phyloP scores from a whole-genome alignment of 2,329 filamentous ascomycete species.

The Clonostachys chloroleuca region DNA sequence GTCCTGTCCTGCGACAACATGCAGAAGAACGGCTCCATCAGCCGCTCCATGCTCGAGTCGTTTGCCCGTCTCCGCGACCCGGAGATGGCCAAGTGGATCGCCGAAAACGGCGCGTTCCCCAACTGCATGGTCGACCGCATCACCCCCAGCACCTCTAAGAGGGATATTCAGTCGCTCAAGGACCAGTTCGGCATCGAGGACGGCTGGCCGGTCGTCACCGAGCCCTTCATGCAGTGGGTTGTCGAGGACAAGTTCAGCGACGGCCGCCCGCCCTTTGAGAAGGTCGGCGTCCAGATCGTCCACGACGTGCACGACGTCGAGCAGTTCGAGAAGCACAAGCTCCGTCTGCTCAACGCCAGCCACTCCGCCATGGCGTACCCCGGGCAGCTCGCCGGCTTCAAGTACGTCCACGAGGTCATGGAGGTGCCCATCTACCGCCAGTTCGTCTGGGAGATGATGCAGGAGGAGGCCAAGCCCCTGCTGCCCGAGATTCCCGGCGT shows the following conservation, averaged over 20 bases:
- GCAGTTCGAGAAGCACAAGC: slow-evolving; percentile 52
- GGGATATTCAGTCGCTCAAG: slow-evolving; percentile 37
- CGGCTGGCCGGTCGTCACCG: slow-evolving; percentile 47
- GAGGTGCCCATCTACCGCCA: slow-evolving; percentile 38
- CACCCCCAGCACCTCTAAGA: slow-evolving; percentile 40
- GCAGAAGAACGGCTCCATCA: slow-evolving; percentile 52
- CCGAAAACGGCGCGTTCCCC: slow-evolving; percentile 41
- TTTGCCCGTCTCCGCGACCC: slow-evolving; percentile 43
- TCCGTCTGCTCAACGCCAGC: slow-evolving; percentile 47
- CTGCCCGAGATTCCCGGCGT: slow-evolving; percentile 44
- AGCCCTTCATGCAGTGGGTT: slow-evolving; percentile 53
- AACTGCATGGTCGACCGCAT: slow-evolving; percentile 54
- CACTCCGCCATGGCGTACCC: slow-evolving; percentile 49
- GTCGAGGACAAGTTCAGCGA: slow-evolving; percentile 47
- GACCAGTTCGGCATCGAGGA: slow-evolving; percentile 41
- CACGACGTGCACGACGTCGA: slow-evolving; percentile 45
- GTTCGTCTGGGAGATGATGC: slow-evolving; percentile 50
- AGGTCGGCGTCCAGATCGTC: slow-evolving; percentile 48
- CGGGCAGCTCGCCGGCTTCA: slow-evolving; percentile 44
- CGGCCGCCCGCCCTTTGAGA: slow-evolving; percentile 46
- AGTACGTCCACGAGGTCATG: slow-evolving; percentile 51
- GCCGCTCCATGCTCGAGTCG: slow-evolving; percentile 43
- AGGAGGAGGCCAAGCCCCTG: slow-evolving; percentile 47
- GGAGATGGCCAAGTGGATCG: slow-evolving; percentile 42
- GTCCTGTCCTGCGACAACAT: slow-evolving; percentile 53